A percentile compares a stretch with the other conserved stretches of the same genome.
phyloP scores from a whole-genome alignment of 768 basidiomycete genomes.

The Sporobolomyces roseus region DNA sequence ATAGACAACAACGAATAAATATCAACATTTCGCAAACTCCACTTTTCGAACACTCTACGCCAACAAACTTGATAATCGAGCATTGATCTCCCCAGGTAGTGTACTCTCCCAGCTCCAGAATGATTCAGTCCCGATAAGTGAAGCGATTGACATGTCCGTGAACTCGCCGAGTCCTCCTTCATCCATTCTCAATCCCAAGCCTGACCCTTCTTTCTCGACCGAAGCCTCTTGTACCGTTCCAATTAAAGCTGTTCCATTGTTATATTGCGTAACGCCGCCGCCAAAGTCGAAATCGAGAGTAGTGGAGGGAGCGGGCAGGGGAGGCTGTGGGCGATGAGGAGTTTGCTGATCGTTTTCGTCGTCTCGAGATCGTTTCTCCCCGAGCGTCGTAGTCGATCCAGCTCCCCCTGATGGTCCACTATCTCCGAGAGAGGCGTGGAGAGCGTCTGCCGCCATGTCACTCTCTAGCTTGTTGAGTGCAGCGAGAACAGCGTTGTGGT shows the following conservation, averaged over 20 bases:
- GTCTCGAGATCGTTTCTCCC: constrained; percentile 2
- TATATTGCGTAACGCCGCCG: no score
- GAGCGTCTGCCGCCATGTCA: background rate
- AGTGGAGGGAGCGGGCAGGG: no score
- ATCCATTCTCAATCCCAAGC: background rate
- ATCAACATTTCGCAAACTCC: background rate
- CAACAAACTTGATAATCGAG: constrained; percentile 3
- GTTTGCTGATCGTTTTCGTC: background rate
- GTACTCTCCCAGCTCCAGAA: constrained; percentile 27
- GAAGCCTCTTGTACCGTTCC: no score
- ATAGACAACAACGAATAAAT: no score
- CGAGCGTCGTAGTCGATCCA: background rate
- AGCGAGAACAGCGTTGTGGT: constrained; percentile 14
- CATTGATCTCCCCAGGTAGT: constrained; percentile 20
- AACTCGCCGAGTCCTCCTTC: background rate
- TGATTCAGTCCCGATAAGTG: constrained; percentile 18
- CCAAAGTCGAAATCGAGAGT: no score
- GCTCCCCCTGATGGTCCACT: background rate
- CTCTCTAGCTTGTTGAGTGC: constrained; percentile 22
- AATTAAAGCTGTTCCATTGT: no score
- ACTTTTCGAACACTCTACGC: background rate
- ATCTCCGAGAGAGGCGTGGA: background rate
- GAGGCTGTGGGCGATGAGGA: no score
- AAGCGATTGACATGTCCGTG: constrained; percentile 13
- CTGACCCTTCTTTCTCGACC: no score